Evolutionary conservation across 768 basidiomycete species (phyloP).

Genomic region (Butyriboletus loyo): DNA sequence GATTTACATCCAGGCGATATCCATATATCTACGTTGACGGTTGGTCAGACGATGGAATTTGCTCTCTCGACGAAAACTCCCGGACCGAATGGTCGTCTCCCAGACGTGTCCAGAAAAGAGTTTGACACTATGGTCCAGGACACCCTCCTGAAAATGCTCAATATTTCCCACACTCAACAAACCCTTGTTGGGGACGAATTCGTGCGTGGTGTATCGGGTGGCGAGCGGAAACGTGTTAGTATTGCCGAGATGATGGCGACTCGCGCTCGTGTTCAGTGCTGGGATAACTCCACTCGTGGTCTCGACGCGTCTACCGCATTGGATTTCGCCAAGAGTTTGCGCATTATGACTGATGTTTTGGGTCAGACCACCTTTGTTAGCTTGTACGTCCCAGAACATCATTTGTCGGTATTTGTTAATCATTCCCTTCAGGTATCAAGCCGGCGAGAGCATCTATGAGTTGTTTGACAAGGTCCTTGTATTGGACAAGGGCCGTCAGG

Average conservation of each 20-base stretch:
- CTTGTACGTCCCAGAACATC: slow-evolving; percentile 41
- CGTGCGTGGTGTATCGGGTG: slow-evolving; percentile 77
- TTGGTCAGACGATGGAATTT: slow-evolving; percentile 72
- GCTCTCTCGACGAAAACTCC: slow-evolving; percentile 74
- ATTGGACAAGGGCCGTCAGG: slow-evolving; percentile 75
- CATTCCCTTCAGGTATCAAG: slow-evolving; percentile 55
- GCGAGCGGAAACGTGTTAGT: slow-evolving; percentile 76
- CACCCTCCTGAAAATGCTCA: slow-evolving; percentile 72
- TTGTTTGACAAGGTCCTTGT: slow-evolving; percentile 88
- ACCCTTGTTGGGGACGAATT: slow-evolving; percentile 88
- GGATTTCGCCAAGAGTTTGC: slow-evolving; percentile 77
- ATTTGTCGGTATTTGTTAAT: background rate
- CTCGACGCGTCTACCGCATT: slow-evolving; percentile 85
- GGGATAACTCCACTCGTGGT: slow-evolving; percentile 82
- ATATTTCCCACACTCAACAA: slow-evolving; percentile 72
- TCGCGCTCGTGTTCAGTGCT: slow-evolving; percentile 74
- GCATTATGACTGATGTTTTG: slow-evolving; percentile 81
- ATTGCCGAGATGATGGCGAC: slow-evolving; percentile 88
- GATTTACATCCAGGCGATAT: slow-evolving; percentile 56
- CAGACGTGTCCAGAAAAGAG: slow-evolving; percentile 57
- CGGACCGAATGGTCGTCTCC: slow-evolving; percentile 69
- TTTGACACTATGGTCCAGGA: slow-evolving; percentile 57
- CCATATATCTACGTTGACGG: slow-evolving; percentile 80
- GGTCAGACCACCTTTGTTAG: slow-evolving; percentile 79
- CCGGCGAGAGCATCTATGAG: slow-evolving; percentile 73